These are phyloP conservation scores for Coemansia asiatica DNA, from an alignment of 192 early-diverging fungal species.

Conservation along the genomic window DNA sequence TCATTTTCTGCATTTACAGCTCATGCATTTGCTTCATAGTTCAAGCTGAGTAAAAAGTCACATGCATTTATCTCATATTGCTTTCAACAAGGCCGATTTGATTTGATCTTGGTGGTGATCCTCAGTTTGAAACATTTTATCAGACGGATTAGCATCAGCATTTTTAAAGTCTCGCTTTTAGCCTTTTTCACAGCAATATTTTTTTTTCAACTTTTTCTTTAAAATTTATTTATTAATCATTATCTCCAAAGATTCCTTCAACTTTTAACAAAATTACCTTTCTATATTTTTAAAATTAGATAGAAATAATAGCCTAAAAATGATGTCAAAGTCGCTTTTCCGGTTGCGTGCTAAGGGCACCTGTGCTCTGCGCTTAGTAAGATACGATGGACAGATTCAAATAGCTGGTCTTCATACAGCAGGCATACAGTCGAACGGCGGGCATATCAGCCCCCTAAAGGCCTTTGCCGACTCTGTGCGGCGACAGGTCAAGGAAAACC, in stretches of 20 bases:
- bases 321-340: constrained; percentile 32
- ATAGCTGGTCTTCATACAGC: constrained; percentile 39
- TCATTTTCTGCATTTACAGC: background rate
- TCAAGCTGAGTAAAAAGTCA: background rate
- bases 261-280: background rate
- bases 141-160: background rate
- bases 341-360: constrained; percentile 15
- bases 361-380: constrained; percentile 5
- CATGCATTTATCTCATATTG: background rate
- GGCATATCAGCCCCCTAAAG: constrained; percentile 61
- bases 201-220: background rate
- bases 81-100: background rate
- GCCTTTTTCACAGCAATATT: background rate
- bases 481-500: constrained; percentile 91
- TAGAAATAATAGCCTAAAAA: constrained; percentile 3
- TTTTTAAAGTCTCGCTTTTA: too few relatives aligned
- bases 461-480: constrained; percentile 89
- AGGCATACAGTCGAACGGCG: constrained; percentile 30
- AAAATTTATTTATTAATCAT: too few relatives aligned
- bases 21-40: background rate
- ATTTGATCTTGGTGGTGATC: background rate
- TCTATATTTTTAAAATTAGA: background rate
- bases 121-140: background rate
- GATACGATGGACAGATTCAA: background rate
- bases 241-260: background rate